Base-by-base conservation (phyloP, 2,329 filamentous ascomycete species). In the Cercospora sp. region DNA sequence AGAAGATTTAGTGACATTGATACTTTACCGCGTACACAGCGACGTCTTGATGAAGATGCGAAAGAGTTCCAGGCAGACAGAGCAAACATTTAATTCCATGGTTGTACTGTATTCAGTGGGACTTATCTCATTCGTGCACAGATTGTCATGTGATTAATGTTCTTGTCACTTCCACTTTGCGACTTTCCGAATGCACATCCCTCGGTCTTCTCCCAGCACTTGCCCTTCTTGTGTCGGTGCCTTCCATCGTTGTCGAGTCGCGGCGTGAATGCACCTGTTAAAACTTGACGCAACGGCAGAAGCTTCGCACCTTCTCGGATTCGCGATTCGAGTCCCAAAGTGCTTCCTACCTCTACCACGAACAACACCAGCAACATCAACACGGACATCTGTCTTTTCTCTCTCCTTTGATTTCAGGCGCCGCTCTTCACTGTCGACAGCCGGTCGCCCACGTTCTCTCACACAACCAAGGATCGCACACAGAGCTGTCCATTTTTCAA, bases 261-360 rank as follows among this genome's bases (percentile, higher is more conserved):
- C 48, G 23, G 48, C 48, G 5, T 26, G 48, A 53, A 30, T 2
- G 48, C 48, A 16, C 48, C 48, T 53, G 48, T 28, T 20, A 16
- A 7, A 53, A 23, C 20, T 57, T 31, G 55, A 59, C 31, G 28
- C 61, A 39, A 57, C 26, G 42, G 26, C 23, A 12, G 60, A 39
- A 53, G 39, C 61, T 45, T 48, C n/a, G 60, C 60, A 62, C 60
- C 36, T 62, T 45, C 58, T 60, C 55, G 55, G 26, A 33, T 59
- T 30, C 55, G 30, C 28, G 7, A n/a, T 36, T 26, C 28, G 6
- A 33, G 7, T 16, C 10, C 5, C 55, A 53, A 53, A 26, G 36
- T 39, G 36, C 30, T 36, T 12, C 16, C 9, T 31, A 3, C 28
- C 26, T 36, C 33, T 31, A 33, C 18, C 55, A 13, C 55, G 7